phyloP scores from a whole-genome alignment of 2,329 filamentous ascomycete genomes.

The Aotearoamyces nothofagi region DNA sequence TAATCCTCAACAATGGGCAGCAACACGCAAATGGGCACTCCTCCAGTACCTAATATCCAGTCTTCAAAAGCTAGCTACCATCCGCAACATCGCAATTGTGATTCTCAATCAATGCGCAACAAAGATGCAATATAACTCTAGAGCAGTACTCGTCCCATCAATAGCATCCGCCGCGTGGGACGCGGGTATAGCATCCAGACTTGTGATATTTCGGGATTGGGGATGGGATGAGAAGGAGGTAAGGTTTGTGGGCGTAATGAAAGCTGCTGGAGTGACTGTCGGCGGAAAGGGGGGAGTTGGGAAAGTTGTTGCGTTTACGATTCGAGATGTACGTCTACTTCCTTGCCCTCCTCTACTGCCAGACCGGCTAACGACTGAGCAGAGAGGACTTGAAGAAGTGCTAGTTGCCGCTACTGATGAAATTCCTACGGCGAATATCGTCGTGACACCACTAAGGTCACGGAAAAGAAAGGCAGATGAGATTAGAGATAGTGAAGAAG shows the following conservation, averaged over 20 bases:
- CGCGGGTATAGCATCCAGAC: constrained; percentile 52
- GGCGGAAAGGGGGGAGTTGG: constrained; percentile 8
- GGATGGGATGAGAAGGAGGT: constrained; percentile 32
- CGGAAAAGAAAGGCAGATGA: constrained; percentile 1
- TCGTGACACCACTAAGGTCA: background rate
- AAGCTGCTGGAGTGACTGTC: constrained; percentile 35
- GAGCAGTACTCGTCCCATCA: constrained; percentile 58
- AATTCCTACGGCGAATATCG: no score
- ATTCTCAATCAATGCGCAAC: constrained; percentile 70
- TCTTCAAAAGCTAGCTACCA: constrained; percentile 60
- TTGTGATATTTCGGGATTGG: constrained; percentile 73
- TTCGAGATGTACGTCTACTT: constrained; percentile 11
- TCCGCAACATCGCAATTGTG: constrained; percentile 57
- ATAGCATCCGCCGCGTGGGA: constrained; percentile 72
- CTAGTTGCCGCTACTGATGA: background rate
- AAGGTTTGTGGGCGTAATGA: constrained; percentile 49
- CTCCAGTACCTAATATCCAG: constrained; percentile 51
- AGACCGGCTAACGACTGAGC: background rate
- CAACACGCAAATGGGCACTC: constrained; percentile 25
- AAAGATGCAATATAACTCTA: constrained; percentile 52
- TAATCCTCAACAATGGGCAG: constrained; percentile 25
- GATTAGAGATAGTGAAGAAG: constrained; percentile 2
- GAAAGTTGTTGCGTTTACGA: constrained; percentile 12
- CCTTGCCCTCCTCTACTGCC: background rate
- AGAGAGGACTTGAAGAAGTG: background rate